These are phyloP conservation scores for Chaetoceros tenuissimus DNA, from an alignment of 108 stramenopile species.

Conservation along the genomic window DNA sequence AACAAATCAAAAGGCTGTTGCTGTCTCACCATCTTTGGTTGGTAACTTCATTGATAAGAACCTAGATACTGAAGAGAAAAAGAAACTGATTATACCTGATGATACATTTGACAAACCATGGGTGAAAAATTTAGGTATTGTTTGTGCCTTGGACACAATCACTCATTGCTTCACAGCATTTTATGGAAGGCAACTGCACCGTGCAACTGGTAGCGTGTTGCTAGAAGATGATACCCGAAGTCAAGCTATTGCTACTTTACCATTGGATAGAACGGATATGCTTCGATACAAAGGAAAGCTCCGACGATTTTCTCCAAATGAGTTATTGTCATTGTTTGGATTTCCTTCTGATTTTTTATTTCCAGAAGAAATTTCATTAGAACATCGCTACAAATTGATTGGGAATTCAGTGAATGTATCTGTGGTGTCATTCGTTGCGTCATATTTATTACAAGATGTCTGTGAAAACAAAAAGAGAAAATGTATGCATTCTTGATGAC, in stretches of 20 bases:
- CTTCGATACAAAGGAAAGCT: slow-evolving; percentile 15
- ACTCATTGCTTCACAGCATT: slow-evolving; percentile 46
- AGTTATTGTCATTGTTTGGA: slow-evolving; percentile 34
- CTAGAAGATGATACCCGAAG: slow-evolving; percentile 1
- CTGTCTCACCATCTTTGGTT: background rate
- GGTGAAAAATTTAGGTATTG: background rate
- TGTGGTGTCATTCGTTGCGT: slow-evolving; percentile 17
- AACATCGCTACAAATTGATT: slow-evolving; percentile 40
- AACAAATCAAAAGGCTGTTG: too few species aligned
- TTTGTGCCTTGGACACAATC: slow-evolving; percentile 18
- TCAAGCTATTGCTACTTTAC: slow-evolving; percentile 1
- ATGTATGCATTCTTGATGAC: too few species aligned
- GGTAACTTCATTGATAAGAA: background rate
- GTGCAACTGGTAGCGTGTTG: slow-evolving; percentile 30
- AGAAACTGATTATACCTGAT: background rate
- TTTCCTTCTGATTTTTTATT: slow-evolving; percentile 28
- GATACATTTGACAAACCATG: background rate
- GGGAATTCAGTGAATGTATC: slow-evolving; percentile 45
- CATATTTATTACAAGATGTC: background rate
- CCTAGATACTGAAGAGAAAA: background rate
- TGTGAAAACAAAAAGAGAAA: too few species aligned
- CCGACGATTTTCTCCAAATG: slow-evolving; percentile 30
- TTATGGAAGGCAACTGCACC: slow-evolving; percentile 31
- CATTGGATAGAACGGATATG: slow-evolving; percentile 25
- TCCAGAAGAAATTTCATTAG: slow-evolving; percentile 16